Evolutionary conservation across 306 rosid genomes (phyloP).

Genomic region (Trifolium subterraneum): DNA sequence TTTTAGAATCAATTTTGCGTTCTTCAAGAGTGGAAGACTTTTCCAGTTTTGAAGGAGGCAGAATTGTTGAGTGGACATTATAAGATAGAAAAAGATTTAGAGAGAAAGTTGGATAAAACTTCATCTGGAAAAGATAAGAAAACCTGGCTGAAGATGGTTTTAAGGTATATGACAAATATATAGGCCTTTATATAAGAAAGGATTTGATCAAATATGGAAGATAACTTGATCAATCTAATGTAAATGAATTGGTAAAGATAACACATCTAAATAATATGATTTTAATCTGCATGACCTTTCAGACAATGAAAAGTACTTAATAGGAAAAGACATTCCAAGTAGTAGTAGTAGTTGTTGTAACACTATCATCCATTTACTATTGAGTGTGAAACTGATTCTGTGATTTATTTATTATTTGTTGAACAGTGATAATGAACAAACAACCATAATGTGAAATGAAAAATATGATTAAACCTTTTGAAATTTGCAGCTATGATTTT

Average conservation of each 20-base stretch:
- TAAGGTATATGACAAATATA: neutral
- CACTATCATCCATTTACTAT: neutral
- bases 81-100: neutral
- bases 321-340: conserved; percentile 7
- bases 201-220: neutral
- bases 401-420: neutral
- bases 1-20: too few relatives aligned
- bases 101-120: neutral
- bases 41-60: too few relatives aligned
- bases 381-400: neutral
- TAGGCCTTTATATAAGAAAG: neutral
- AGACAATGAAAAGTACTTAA: neutral
- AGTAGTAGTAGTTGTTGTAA: conserved; percentile 13
- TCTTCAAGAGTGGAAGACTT: too few relatives aligned
- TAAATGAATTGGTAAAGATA: neutral
- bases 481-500: neutral
- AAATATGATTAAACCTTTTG: neutral
- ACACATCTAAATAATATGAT: neutral
- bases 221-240: neutral
- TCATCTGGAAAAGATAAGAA: neutral
- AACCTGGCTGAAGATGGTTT: neutral
- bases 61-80: neutral
- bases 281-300: neutral
- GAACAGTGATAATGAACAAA: neutral
- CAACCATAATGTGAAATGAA: neutral